Evolutionary conservation across 2,329 filamentous ascomycete genomes (phyloP), one percentile per base, ranked within the genome.

Genomic region (Aspergillus melleus): DNA sequence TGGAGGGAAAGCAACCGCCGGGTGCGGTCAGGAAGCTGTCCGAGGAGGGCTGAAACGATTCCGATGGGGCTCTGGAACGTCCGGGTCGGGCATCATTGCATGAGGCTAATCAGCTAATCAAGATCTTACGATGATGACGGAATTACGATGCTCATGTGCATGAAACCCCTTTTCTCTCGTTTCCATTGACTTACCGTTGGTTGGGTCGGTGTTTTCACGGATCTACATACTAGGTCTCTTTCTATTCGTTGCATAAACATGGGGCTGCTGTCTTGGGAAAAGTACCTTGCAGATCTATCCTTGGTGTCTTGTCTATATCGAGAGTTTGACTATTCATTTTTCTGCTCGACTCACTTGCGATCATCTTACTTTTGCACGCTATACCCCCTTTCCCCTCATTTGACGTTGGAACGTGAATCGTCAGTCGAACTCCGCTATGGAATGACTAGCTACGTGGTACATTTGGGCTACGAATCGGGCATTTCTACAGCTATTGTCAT

Each of bases 21-120:
- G 69, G 2, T 81, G 79, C 66, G 78, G 79, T 5, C 77, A 76
- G 59, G 79, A 82, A 65, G 77, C 77, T 2, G 73, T 81, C n/a
- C 72, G 72, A 22, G 77, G 77, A 11, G 73, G 79, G 1, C 66
- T 81, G 29, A 77, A 74, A 61, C 74, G 74, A 52, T 68, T 81
- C 32, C 74, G 78, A 54, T 80, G 79, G 77, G 72, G 76, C 9
- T 68, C 74, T 22, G 74, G 72, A 16, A 70, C 72, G 24, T 66
- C 72, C 47, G 74, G 70, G 24, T 74, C 74, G n/a, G 71, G 74
- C 5, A 72, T 77, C 56, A 69, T 75, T 59, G 74, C 71, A 49
- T 77, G 59, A 72, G 20, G 12, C 26, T 2, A 47, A 19, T 10
- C 52, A 47, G 19, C 36, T 24, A 11, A 19, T 46, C 20, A 46